A percentile compares a stretch with the other conserved stretches of the same genome.
These are phyloP conservation scores for Sphagnum contortum DNA, from an alignment of 225 moss, liverwort and hornwort species.

Conservation along the genomic window DNA sequence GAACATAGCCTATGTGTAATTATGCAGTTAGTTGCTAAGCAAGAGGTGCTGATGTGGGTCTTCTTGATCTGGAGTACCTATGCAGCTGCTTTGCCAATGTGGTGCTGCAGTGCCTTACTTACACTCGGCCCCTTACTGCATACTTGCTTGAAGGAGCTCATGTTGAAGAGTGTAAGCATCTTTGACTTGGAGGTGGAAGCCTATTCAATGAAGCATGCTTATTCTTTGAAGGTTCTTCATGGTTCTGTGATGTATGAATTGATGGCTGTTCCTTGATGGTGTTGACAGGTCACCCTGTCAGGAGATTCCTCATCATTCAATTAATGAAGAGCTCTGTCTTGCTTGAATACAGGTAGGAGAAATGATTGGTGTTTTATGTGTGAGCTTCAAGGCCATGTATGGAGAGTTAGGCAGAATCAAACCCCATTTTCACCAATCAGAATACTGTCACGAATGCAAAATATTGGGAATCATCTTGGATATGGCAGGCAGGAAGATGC, in stretches of 20 bases:
- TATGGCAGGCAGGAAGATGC: conserved; percentile 99
- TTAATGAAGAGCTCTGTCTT: too few species aligned
- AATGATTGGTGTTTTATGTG: conserved; percentile 96
- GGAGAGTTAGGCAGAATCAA: conserved; percentile 54
- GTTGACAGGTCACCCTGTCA: too few species aligned
- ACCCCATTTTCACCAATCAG: conserved; percentile 73
- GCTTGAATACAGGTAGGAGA: conserved; percentile 44
- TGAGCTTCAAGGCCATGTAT: conserved; percentile 86
- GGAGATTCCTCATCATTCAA: too few species aligned
- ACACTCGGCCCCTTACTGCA: conserved; percentile 66
- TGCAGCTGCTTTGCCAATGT: conserved; percentile 97
- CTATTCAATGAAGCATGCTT: too few species aligned
- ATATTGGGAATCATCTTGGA: conserved; percentile 88
- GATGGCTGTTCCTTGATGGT: too few species aligned
- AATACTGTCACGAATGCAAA: conserved; percentile 74
- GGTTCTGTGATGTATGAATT: too few species aligned
- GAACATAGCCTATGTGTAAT: too few species aligned
- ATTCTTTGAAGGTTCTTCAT: too few species aligned
- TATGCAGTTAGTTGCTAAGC: too few species aligned
- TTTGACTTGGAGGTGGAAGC: background rate
- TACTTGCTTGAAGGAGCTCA: conserved; percentile 67
- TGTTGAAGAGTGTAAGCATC: conserved; percentile 59
- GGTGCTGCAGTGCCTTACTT: conserved; percentile 87
- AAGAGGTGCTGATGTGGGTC: background rate
- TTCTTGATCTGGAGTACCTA: conserved; percentile 3